Percentiles rank a stretch among this genome's conserved stretches.
These are phyloP conservation scores for Xylaria telfairii DNA, from an alignment of 495 filamentous ascomycete species.

Conservation along the genomic window DNA sequence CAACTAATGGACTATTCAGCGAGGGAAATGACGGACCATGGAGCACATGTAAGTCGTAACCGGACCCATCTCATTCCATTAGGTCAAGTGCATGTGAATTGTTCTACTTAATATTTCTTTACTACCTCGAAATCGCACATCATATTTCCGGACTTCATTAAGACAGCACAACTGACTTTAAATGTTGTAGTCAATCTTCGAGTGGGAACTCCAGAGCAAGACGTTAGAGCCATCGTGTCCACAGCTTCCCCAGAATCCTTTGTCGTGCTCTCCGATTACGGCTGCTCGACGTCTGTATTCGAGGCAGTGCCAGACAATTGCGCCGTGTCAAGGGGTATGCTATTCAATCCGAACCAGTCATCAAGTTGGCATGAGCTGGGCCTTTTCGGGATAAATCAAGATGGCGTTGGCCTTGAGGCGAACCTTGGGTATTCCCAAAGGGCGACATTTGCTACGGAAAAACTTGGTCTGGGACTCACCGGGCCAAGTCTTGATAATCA, in stretches of 20 bases:
- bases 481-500: conserved; percentile 54
- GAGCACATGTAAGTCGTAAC: conserved; percentile 29
- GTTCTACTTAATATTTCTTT: neutral
- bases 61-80: conserved; percentile 25
- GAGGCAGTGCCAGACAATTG: conserved; percentile 48
- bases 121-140: neutral
- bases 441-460: conserved; percentile 58
- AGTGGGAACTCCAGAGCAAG: conserved; percentile 47
- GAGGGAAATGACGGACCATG: conserved; percentile 53
- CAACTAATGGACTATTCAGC: conserved; percentile 30
- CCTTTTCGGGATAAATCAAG: conserved; percentile 42
- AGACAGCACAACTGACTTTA: neutral
- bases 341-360: conserved; percentile 56
- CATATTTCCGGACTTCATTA: neutral
- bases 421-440: conserved; percentile 51
- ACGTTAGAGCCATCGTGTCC: conserved; percentile 44
- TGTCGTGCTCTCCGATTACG: conserved; percentile 46
- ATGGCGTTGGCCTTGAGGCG: conserved; percentile 48
- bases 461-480: conserved; percentile 52
- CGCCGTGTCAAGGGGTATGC: conserved; percentile 49
- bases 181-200: conserved; percentile 28
- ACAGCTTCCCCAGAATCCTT: conserved; percentile 45
- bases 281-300: conserved; percentile 43
- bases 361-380: conserved; percentile 54
- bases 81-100: neutral